These are phyloP conservation scores for Lepiota brunneoincarnata DNA, from an alignment of 768 basidiomycete species.

Conservation along the genomic window DNA sequence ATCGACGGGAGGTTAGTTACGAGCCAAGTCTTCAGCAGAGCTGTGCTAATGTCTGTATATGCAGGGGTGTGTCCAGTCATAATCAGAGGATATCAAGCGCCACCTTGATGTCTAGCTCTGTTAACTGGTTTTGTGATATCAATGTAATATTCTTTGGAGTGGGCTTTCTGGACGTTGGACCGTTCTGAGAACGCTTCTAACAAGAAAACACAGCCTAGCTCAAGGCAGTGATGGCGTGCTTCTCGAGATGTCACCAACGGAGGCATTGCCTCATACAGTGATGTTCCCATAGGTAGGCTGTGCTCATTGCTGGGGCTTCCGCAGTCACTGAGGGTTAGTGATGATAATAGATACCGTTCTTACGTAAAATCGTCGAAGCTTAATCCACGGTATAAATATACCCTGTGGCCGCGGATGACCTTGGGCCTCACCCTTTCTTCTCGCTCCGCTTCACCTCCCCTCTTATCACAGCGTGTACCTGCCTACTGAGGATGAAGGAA, in stretches of 20 bases:
- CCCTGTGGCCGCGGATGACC: not conserved
- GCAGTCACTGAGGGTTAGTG: too few relatives aligned
- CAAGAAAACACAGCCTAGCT: too few relatives aligned
- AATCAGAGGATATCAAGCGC: not conserved
- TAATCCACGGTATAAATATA: not conserved
- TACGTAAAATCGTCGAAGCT: not conserved
- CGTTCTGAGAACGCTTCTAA: too few relatives aligned
- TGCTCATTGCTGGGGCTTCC: too few relatives aligned
- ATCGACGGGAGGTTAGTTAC: constrained; percentile 59
- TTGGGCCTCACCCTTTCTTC: not conserved
- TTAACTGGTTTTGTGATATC: not conserved
- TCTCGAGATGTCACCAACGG: too few relatives aligned
- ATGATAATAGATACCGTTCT: too few relatives aligned
- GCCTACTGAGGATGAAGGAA: not conserved
- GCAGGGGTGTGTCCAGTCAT: constrained; percentile 7
- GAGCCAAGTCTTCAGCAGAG: not conserved
- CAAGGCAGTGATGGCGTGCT: too few relatives aligned
- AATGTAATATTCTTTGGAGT: too few relatives aligned
- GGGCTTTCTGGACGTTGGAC: too few relatives aligned
- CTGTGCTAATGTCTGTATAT: not conserved
- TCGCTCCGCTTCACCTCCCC: not conserved
- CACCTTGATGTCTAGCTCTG: not conserved
- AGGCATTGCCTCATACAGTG: too few relatives aligned
- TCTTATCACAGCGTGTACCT: too few relatives aligned
- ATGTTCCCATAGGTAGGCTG: too few relatives aligned